Evolutionary conservation across 305 asterid genomes (phyloP).

Genomic region (Solanum chacoense): DNA sequence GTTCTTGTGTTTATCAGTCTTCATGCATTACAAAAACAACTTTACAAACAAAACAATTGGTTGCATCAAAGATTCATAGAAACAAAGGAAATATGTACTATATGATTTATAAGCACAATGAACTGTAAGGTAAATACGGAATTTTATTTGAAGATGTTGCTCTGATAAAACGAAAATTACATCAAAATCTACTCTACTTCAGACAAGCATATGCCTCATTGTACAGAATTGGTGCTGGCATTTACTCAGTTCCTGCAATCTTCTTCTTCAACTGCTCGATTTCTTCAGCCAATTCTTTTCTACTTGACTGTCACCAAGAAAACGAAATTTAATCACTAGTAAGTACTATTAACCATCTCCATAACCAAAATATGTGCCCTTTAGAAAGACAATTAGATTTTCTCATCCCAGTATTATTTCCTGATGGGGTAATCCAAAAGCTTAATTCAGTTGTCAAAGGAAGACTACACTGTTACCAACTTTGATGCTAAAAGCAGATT

Average conservation of each 20-base stretch:
- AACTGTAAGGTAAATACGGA: constrained; percentile 5
- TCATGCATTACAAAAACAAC: neutral
- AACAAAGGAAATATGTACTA: neutral
- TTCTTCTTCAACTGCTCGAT: constrained; percentile 75
- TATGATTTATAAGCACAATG: neutral
- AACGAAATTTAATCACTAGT: neutral
- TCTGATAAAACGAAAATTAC: constrained; percentile 9
- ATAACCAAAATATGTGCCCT: neutral
- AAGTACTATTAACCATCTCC: neutral
- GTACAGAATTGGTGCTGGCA: constrained; percentile 6
- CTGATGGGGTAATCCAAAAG: neutral
- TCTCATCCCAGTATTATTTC: neutral
- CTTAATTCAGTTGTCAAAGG: neutral
- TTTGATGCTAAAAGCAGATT: neutral
- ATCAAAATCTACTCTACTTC: constrained; percentile 35
- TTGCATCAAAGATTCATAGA: neutral
- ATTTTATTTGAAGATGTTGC: constrained; percentile 16
- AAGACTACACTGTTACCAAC: neutral
- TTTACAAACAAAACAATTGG: neutral
- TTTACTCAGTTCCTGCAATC: constrained; percentile 73
- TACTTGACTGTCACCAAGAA: constrained; percentile 49
- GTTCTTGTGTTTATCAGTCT: neutral
- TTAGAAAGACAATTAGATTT: neutral
- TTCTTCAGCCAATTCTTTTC: constrained; percentile 78
- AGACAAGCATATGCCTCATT: constrained; percentile 26